Percentiles rank a stretch among this genome's conserved stretches.
phyloP scores from a whole-genome alignment of 129 eudicot species.

The Helianthus tuberosus region DNA sequence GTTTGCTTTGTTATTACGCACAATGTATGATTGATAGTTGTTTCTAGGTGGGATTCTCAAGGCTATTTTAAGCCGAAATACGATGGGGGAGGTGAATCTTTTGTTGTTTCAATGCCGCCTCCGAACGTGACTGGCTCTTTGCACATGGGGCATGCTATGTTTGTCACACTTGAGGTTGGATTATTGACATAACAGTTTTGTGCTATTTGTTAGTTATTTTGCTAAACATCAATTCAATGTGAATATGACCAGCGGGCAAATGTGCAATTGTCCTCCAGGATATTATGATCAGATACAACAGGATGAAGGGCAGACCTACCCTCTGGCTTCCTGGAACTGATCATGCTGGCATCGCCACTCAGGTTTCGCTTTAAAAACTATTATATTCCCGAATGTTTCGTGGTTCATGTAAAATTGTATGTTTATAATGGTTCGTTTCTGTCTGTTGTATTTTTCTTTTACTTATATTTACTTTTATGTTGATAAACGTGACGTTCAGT shows the following conservation, averaged over 20 bases:
- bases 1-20: neutral
- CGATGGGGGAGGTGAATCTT: slow-evolving; percentile 73
- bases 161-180: slow-evolving; percentile 96
- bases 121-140: slow-evolving; percentile 98
- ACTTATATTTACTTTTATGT: neutral
- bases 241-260: slow-evolving; percentile 14
- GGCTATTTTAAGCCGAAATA: slow-evolving; percentile 93
- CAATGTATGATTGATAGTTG: slow-evolving; percentile 3
- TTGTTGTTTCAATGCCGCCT: slow-evolving; percentile 95
- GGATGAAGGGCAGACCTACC: slow-evolving; percentile 95
- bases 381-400: slow-evolving; percentile 3
- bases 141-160: slow-evolving; percentile 99
- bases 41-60: slow-evolving; percentile 96
- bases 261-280: slow-evolving; percentile 53
- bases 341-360: slow-evolving; percentile 99
- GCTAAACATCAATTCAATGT: slow-evolving; percentile 13
- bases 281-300: slow-evolving; percentile 90
- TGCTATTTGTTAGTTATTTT: neutral
- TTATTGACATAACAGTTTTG: neutral
- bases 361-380: slow-evolving; percentile 48
- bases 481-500: slow-evolving; percentile 45
- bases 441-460: slow-evolving; percentile 12
- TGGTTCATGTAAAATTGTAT: slow-evolving; percentile 4
- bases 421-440: neutral
- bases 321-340: slow-evolving; percentile 99